A percentile compares a stretch with the other conserved stretches of the same genome.
Evolutionary conservation across 495 filamentous ascomycete genomes (phyloP).

Genomic region (Aspergillus egyptiacus): DNA sequence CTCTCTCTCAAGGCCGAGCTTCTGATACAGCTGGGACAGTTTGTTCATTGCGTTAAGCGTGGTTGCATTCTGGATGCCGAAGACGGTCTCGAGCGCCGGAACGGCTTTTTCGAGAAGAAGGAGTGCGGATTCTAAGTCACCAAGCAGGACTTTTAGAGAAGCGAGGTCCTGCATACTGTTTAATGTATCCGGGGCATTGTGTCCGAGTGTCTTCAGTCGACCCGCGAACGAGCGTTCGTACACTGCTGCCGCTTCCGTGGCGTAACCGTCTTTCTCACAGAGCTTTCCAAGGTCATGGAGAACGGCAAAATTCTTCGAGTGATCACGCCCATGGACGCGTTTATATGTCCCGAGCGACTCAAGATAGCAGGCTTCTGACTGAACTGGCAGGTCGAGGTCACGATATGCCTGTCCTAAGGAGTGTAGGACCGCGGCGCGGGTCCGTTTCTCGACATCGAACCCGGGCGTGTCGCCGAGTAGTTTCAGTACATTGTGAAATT

Average conservation of each 20-base stretch:
- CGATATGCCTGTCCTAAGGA: conserved; percentile 25
- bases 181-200: conserved; percentile 28
- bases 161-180: conserved; percentile 30
- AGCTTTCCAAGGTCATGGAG: conserved; percentile 25
- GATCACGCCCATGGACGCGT: conserved; percentile 24
- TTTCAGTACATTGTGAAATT: conserved; percentile 23
- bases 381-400: conserved; percentile 18
- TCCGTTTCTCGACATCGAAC: conserved; percentile 22
- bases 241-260: conserved; percentile 27
- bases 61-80: conserved; percentile 25
- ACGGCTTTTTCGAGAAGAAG: conserved; percentile 27
- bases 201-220: conserved; percentile 24
- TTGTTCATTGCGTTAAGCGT: conserved; percentile 28
- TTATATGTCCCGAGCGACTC: conserved; percentile 25
- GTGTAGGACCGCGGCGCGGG: conserved; percentile 23
- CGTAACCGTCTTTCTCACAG: conserved; percentile 27
- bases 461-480: conserved; percentile 20
- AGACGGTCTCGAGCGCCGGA: conserved; percentile 26
- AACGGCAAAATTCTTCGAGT: conserved; percentile 23
- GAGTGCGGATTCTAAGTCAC: conserved; percentile 26
- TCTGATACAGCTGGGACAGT: conserved; percentile 25
- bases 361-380: conserved; percentile 27
- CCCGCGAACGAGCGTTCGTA: conserved; percentile 30
- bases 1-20: conserved; percentile 26
- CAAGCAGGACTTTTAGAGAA: conserved; percentile 22